Base-by-base conservation (phyloP, 2,329 filamentous ascomycete species). In the Penicillium psychrosexuale region DNA sequence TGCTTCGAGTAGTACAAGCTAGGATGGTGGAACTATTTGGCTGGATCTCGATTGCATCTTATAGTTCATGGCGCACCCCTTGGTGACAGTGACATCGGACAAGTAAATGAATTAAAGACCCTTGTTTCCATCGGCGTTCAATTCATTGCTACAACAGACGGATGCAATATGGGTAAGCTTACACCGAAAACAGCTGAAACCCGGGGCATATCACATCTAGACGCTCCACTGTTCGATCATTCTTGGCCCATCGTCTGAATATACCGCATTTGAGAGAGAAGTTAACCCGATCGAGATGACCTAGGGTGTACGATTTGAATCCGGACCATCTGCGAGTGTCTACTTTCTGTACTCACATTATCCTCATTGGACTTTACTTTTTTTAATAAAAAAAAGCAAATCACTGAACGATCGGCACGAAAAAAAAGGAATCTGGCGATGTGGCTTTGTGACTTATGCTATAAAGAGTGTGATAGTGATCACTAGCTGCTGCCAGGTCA, bases 391-490 rank as follows among this genome's bases (percentile, higher is more conserved):
- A 24, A 15, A 33, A 22, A 50, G 6, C 5, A 24, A 47, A 42
- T 42, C 47, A 58, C 46, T 55, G 46, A 43, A 36, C 39, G 53
- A 56, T 57, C 53, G 37, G 47, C 59, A 61, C 56, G n/a, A n/a
- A 49, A 44, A 60, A 61, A 43, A 53, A 45, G 47, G 30, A 45
- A 15, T 9, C 13, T 28, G 19, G 27, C 28, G 36, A 24, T 39
- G 37, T 50, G 28, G 28, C 8, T 42, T 40, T 36, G 31, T 55
- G 12, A 19, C 38, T 39, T 33, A 24, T 33, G 36, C 31, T 51
- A 48, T 51, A 52, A 51, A 52, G 33, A 36, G 36, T 19, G 40
- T 34, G 38, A 22, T 24, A 8, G 17, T 24, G 15, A n/a, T 33
- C 37, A 30, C 36, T 36, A 46, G 24, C 36, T 15, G 12, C 17